phyloP scores from a whole-genome alignment of 1,284 basidiomycete genomes.

The Cutaneotrichosporon cavernicola region DNA sequence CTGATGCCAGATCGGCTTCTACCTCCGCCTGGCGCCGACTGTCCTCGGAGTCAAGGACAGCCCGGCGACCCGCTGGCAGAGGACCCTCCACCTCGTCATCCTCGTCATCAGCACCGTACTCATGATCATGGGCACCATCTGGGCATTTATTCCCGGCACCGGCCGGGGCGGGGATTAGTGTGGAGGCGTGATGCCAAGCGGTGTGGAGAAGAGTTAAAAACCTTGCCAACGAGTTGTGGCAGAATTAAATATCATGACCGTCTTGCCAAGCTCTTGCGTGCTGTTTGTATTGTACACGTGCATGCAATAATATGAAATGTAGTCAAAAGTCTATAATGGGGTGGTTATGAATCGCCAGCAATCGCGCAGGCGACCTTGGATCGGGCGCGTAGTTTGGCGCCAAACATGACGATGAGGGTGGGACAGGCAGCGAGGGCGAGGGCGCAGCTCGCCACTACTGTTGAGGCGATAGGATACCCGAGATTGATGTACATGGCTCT shows the following conservation, averaged over 20 bases:
- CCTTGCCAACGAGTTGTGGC: neutral
- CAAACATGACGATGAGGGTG: conserved; percentile 46
- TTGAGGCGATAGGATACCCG: conserved; percentile 46
- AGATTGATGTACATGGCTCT: conserved; percentile 46
- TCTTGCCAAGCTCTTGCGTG: neutral
- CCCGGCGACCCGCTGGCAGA: conserved; percentile 61
- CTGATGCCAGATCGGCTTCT: conserved; percentile 42
- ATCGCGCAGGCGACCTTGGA: conserved; percentile 48
- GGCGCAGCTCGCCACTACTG: conserved; percentile 46
- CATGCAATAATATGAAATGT: neutral
- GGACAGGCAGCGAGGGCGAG: conserved; percentile 44
- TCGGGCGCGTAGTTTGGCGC: conserved; percentile 40
- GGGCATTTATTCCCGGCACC: conserved; percentile 59
- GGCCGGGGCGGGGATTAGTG: conserved; percentile 6
- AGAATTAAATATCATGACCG: too few species aligned
- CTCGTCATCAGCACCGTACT: conserved; percentile 63
- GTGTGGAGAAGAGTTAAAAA: too few species aligned
- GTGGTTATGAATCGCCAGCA: conserved; percentile 9
- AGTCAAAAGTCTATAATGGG: neutral
- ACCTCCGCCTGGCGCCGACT: conserved; percentile 39
- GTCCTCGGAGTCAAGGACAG: conserved; percentile 31
- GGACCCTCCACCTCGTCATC: conserved; percentile 59
- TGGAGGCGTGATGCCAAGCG: too few species aligned
- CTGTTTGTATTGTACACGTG: neutral
- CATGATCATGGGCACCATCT: conserved; percentile 74